Percentiles rank a stretch among this genome's conserved stretches.
Evolutionary conservation across 2,329 filamentous ascomycete genomes (phyloP).

Genomic region (Cladophialophora psammophila): DNA sequence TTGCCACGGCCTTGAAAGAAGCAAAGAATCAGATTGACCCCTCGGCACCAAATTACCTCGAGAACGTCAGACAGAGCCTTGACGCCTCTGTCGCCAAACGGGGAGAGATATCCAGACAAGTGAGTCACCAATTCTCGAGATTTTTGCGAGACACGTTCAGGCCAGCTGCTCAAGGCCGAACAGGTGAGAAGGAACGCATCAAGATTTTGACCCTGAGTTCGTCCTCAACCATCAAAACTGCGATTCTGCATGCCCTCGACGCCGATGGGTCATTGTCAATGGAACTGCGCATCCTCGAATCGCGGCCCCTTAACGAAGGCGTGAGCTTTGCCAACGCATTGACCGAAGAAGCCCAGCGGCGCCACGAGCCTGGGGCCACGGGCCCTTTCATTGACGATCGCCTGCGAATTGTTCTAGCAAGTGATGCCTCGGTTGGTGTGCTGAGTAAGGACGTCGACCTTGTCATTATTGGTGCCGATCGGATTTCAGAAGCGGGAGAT

Average conservation of each 20-base stretch:
- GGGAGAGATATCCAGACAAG: slow-evolving; percentile 35
- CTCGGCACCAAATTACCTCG: slow-evolving; percentile 17
- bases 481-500: slow-evolving; percentile 64
- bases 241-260: slow-evolving; percentile 50
- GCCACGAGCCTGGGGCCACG: slow-evolving; percentile 37
- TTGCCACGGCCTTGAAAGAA: slow-evolving; percentile 57
- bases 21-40: slow-evolving; percentile 44
- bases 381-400: slow-evolving; percentile 57
- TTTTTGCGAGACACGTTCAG: slow-evolving; percentile 24
- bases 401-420: slow-evolving; percentile 60
- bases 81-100: slow-evolving; percentile 41
- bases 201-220: slow-evolving; percentile 67
- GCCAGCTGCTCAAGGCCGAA: background rate
- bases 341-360: slow-evolving; percentile 42
- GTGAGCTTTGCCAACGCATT: slow-evolving; percentile 62
- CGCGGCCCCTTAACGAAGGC: slow-evolving; percentile 71
- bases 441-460: slow-evolving; percentile 27
- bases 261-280: slow-evolving; percentile 48
- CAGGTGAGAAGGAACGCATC: slow-evolving; percentile 41
- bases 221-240: slow-evolving; percentile 65
- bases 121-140: slow-evolving; percentile 31
- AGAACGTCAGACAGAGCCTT: slow-evolving; percentile 37
- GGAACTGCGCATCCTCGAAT: slow-evolving; percentile 67
- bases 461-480: slow-evolving; percentile 70
- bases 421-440: slow-evolving; percentile 46